Base-by-base conservation (phyloP, 1,139 yeast species). In the Yamadazyma songkhlaensis region DNA sequence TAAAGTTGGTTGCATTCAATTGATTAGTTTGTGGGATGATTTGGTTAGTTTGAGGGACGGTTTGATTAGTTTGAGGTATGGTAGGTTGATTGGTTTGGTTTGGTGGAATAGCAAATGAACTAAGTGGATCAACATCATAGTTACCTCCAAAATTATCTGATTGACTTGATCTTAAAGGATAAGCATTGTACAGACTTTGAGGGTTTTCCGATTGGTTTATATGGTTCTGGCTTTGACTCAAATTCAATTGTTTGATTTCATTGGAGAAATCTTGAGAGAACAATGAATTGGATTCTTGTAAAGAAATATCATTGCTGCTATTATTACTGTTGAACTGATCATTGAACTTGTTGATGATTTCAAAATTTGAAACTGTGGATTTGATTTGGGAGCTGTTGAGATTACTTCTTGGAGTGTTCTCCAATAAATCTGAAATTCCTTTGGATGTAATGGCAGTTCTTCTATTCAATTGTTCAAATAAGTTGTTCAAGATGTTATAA, bases 401-500 rank as follows among this genome's bases (percentile, higher is more conserved):
- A 8, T 34, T 29, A n/a, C 36, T 25, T 10, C 27, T 34, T 0
- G 36, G 35, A 20, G 36, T 40, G 6, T 34, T 32, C 4, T 34
- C 42, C n/a, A 48, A 36, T 29, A 46, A 35, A 9, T 23, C 31
- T n/a, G 40, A 44, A 9, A 43, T 57, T n/a, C 48, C 53, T 37
- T 53, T 49, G 37, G 77, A 55, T 41, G 63, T 58, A 15, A 60
- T 65, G 1, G 82, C 84, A 1, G 86, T 80, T 53, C 74, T 73
- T 56, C 83, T 68, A 53, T 86, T 85, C 54, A 89, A 69, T 55
- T 85, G 89, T 53, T 87, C 95, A 58, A 89, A 89, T 46, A 89
- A 63, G 10, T 85, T 81, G 54, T 86, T 84, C 54, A 89, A 72
- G 40, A 88, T 77, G 49, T 81, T 81, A 59, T 84, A 87, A 12